Percentiles rank a stretch among this genome's conserved stretches.
These are phyloP conservation scores for Leccinum ochraceum DNA, from an alignment of 768 basidiomycete species.

Conservation along the genomic window DNA sequence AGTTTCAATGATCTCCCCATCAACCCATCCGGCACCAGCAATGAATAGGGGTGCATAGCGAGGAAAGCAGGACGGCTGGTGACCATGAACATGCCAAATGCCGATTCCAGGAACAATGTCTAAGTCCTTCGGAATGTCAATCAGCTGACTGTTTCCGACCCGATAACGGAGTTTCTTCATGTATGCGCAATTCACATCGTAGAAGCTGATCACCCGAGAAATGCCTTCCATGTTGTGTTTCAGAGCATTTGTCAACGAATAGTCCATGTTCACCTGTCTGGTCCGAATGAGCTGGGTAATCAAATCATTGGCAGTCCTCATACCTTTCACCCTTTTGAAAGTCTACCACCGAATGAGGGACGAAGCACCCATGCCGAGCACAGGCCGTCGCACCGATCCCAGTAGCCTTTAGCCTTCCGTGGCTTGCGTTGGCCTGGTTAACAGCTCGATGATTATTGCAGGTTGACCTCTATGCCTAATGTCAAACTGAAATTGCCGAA, in stretches of 20 bases:
- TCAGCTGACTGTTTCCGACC: background rate
- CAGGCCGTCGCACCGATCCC: background rate
- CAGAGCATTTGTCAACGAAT: background rate
- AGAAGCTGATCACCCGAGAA: background rate
- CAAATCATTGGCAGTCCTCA: background rate
- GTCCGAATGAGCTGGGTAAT: background rate
- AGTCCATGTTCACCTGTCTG: conserved; percentile 3
- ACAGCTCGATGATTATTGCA: conserved; percentile 1
- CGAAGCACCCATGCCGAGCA: conserved; percentile 14
- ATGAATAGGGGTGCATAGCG: background rate
- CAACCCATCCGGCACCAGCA: background rate
- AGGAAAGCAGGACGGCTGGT: conserved; percentile 24
- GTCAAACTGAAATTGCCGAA: background rate
- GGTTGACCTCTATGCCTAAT: background rate
- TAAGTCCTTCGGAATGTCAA: background rate
- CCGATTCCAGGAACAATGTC: conserved; percentile 22
- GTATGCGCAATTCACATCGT: conserved; percentile 13
- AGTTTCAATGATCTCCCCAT: conserved; percentile 1
- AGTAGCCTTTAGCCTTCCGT: background rate
- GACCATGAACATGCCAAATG: conserved; percentile 29
- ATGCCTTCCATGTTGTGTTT: background rate
- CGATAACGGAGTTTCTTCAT: background rate
- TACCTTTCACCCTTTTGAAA: conserved; percentile 14
- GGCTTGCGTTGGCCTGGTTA: background rate
- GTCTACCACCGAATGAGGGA: conserved; percentile 25